Evolutionary conservation across 257 asterid genomes (phyloP), one percentile per base, ranked within the genome.

Genomic region (Paulownia fortunei): DNA sequence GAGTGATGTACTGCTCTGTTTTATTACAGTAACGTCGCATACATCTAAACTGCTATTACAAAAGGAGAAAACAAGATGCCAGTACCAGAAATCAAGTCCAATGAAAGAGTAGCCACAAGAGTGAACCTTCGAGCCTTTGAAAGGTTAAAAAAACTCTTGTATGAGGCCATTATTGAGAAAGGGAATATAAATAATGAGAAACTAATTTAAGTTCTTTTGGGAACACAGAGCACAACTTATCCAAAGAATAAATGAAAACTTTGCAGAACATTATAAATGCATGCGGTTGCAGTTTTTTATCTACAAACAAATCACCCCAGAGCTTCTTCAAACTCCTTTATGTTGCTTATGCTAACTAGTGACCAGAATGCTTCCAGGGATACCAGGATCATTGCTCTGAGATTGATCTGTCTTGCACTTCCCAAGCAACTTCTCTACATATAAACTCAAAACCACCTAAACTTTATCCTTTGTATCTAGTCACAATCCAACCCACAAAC

Each of bases 401-500:
- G 30, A 19, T 15, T 51, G 34, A 58, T 42, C 75, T 10, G 18
- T 68, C 5, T 34, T 46, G 65, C 46, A 18, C 49, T 27, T 72
- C 67, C 56, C 72, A 24, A 58, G 36, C 52, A 46, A 23, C 77
- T 10, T 76, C 11, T 36, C 77, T 49, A 62, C 27, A 42, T 30
- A 74, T 39, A 64, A 60, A 56, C 64, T 18, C 13, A 15, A 60
- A 72, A 12, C 60, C 58, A 30, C 46, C 27, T 15, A 23, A 47
- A 73, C 49, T 54, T 26, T 61, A 13, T 2, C 46, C 61, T 30
- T 27, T n/a, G n/a, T 51, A 26, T 59, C 76, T 75, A 89, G 58
- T 80, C 79, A 78, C 94, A 89, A 42, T 89, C 85, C 85, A 89
- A 82, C 71, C 92, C 94, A 24, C 94, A 89, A 52, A 86, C 86